Conservation (phyloP, 2,329 filamentous ascomycete species). For the Colletotrichum sp. region DNA sequence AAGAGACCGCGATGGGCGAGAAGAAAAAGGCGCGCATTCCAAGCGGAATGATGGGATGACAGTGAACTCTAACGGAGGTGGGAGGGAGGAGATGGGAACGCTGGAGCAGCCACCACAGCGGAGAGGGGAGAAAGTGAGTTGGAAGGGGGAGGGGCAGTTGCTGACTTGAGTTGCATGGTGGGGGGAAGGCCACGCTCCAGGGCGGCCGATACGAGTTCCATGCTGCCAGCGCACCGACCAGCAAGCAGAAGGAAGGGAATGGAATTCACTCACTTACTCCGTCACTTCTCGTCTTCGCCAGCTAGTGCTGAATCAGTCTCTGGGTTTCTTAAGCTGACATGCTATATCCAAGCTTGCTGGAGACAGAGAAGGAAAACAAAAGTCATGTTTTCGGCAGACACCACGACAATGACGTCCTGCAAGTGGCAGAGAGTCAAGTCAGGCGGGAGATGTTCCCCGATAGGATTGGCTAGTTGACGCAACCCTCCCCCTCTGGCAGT, state of each 20-base stretch:
- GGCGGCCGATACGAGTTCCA: not conserved
- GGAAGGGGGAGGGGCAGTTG: not conserved
- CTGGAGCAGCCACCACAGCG: not conserved
- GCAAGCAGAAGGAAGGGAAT: not conserved
- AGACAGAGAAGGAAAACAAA: not conserved
- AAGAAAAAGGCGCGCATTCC: not conserved
- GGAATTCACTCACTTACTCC: not conserved
- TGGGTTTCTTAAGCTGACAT: not conserved
- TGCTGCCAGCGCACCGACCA: not conserved
- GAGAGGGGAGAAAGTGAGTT: not conserved
- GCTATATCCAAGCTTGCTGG: not conserved
- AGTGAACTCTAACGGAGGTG: not conserved
- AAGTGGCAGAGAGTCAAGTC: constrained; percentile 19
- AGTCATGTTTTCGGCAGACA: constrained; percentile 3
- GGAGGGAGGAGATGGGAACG: not conserved
- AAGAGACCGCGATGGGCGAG: not conserved
- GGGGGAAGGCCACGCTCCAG: not conserved
- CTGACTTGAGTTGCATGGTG: constrained; percentile 3
- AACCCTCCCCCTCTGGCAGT: not conserved
- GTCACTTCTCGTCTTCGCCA: not conserved
- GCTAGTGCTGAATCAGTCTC: constrained; percentile 6
- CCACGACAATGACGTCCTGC: constrained; percentile 18
- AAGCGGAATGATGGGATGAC: not conserved
- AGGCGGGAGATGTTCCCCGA: constrained; percentile 8
- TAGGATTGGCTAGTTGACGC: constrained; percentile 13